Conservation (phyloP, 768 basidiomycete species). For the Mycena floridula region DNA sequence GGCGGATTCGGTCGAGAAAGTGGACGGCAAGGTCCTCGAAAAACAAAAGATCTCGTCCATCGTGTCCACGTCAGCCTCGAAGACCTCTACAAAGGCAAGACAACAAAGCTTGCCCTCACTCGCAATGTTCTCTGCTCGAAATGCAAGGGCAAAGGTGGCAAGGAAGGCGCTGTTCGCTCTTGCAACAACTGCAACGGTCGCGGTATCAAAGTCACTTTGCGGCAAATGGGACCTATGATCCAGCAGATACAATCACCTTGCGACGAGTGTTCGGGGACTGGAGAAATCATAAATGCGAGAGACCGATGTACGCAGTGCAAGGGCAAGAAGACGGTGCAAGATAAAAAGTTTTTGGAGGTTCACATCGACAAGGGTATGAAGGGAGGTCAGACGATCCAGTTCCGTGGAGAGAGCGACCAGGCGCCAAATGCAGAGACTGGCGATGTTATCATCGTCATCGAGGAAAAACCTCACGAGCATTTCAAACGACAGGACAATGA, state of each 20-base stretch:
- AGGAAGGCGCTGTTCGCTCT: slow-evolving; percentile 86
- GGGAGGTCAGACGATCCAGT: slow-evolving; percentile 84
- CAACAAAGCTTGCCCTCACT: slow-evolving; percentile 93
- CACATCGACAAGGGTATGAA: slow-evolving; percentile 99
- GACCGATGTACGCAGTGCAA: slow-evolving; percentile 91
- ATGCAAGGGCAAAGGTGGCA: slow-evolving; percentile 95
- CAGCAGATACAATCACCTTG: slow-evolving; percentile 97
- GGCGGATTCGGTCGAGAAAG: slow-evolving; percentile 74
- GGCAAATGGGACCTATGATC: slow-evolving; percentile 99
- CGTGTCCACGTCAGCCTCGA: slow-evolving; percentile 95
- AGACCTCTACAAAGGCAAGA: slow-evolving; percentile 98
- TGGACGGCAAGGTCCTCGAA: slow-evolving; percentile 68
- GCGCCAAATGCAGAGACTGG: slow-evolving; percentile 85
- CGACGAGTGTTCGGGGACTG: slow-evolving; percentile 89
- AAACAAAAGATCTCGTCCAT: slow-evolving; percentile 97
- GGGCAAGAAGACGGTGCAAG: slow-evolving; percentile 90
- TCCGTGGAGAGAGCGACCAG: slow-evolving; percentile 89
- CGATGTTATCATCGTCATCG: slow-evolving; percentile 90
- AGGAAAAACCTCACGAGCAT: slow-evolving; percentile 85
- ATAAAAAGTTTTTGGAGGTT: slow-evolving; percentile 97
- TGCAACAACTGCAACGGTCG: slow-evolving; percentile 82
- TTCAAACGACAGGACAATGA: slow-evolving; percentile 90
- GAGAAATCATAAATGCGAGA: slow-evolving; percentile 91
- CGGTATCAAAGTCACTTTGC: slow-evolving; percentile 84
- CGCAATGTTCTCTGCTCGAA: slow-evolving; percentile 91